Evolutionary conservation across 768 basidiomycete genomes (phyloP).

Genomic region (Amyloporia xantha): DNA sequence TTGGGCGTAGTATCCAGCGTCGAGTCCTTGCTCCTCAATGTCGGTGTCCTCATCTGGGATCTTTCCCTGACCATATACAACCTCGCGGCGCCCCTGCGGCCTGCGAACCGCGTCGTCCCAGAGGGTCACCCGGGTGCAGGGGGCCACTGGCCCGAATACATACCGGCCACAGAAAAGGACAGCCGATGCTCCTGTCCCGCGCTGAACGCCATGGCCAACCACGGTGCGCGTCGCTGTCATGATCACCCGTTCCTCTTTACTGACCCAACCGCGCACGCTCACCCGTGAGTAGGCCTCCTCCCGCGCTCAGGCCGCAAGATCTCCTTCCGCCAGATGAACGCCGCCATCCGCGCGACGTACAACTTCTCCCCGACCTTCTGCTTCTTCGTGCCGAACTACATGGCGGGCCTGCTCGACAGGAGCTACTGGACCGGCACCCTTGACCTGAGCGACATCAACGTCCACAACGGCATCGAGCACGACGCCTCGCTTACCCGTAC

Average conservation of each 20-base stretch:
- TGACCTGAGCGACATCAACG: slow-evolving; percentile 58
- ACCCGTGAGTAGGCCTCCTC: slow-evolving; percentile 28
- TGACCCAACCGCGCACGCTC: not conserved
- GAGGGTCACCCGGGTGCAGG: slow-evolving; percentile 36
- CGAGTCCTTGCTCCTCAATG: slow-evolving; percentile 7
- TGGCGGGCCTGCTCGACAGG: slow-evolving; percentile 51
- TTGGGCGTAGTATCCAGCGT: slow-evolving; percentile 10
- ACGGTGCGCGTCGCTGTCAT: slow-evolving; percentile 39
- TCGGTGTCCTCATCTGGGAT: slow-evolving; percentile 43
- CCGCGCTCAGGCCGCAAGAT: slow-evolving; percentile 67
- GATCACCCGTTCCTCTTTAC: not conserved
- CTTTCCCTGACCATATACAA: slow-evolving; percentile 44
- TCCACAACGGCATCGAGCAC: slow-evolving; percentile 75
- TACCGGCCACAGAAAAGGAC: slow-evolving; percentile 50
- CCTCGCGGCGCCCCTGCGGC: slow-evolving; percentile 40
- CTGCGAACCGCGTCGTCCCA: slow-evolving; percentile 17
- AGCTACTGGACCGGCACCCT: slow-evolving; percentile 51
- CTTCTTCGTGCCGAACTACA: slow-evolving; percentile 55
- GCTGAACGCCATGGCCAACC: slow-evolving; percentile 78
- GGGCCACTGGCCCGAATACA: slow-evolving; percentile 65
- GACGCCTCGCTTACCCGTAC: slow-evolving; percentile 56
- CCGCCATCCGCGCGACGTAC: slow-evolving; percentile 46
- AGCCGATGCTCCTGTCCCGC: slow-evolving; percentile 71
- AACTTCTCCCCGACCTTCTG: slow-evolving; percentile 69
- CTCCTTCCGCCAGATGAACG: slow-evolving; percentile 44